Evolutionary conservation across 2,329 filamentous ascomycete genomes (phyloP).

Genomic region (Nemania diffusa): DNA sequence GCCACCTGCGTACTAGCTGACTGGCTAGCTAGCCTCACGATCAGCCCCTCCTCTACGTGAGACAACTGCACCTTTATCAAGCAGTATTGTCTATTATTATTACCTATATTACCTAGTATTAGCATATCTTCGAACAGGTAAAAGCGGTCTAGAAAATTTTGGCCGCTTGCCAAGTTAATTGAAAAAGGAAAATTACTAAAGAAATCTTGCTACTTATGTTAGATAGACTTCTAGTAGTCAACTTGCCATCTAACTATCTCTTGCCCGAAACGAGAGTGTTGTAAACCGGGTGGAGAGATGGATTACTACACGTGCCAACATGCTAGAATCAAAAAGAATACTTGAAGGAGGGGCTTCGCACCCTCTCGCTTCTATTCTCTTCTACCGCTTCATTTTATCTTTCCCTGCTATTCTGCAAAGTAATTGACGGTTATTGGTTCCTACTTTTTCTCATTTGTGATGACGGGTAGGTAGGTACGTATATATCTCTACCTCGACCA

Average conservation of each 20-base stretch:
- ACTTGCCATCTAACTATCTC: background rate
- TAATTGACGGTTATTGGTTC: too few species aligned
- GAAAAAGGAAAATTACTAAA: background rate
- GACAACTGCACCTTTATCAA: conserved; percentile 29
- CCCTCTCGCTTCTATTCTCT: background rate
- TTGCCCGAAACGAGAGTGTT: conserved; percentile 3
- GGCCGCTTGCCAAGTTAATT: conserved; percentile 1
- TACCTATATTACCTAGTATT: background rate
- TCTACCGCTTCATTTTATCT: background rate
- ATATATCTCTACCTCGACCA: background rate
- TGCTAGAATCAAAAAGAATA: conserved; percentile 9
- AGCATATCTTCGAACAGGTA: background rate
- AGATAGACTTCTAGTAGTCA: background rate
- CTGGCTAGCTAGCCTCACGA: conserved; percentile 45
- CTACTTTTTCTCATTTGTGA: too few species aligned
- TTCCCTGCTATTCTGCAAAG: background rate
- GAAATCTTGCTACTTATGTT: background rate
- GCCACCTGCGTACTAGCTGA: conserved; percentile 38
- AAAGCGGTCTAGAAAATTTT: background rate
- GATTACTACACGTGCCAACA: conserved; percentile 1
- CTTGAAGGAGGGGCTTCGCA: background rate
- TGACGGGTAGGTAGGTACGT: background rate
- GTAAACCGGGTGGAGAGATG: background rate
- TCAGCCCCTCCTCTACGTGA: conserved; percentile 41
- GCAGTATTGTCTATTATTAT: conserved; percentile 13